Percentiles rank a stretch among this genome's conserved stretches.
Conservation (phyloP, 257 asterid genomes). For the Solanum pinnatisectum region DNA sequence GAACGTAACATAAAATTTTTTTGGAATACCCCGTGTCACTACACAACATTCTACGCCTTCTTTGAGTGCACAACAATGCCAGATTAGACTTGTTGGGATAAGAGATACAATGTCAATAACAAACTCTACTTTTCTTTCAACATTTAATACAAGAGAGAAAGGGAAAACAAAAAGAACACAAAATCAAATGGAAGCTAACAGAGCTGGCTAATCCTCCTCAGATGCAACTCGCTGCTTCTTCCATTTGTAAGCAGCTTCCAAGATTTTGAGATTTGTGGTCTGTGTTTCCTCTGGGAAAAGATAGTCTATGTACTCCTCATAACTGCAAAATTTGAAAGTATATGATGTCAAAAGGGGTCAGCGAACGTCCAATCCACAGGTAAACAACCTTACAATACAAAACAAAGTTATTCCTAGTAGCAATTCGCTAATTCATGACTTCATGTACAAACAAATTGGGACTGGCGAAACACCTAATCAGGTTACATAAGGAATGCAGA, state of each 20-base stretch:
- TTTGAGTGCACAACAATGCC: neutral
- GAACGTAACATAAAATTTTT: neutral
- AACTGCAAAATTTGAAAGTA: conserved; percentile 35
- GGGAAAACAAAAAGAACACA: neutral
- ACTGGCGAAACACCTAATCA: neutral
- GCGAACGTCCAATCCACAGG: neutral
- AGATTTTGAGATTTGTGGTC: conserved; percentile 57
- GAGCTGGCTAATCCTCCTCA: conserved; percentile 33
- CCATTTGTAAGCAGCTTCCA: conserved; percentile 94
- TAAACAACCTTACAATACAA: neutral
- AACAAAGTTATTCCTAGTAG: neutral
- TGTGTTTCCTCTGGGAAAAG: conserved; percentile 86
- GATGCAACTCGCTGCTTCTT: conserved; percentile 60
- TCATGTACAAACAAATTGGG: neutral
- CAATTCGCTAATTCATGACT: neutral
- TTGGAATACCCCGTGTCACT: neutral
- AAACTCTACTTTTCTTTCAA: neutral
- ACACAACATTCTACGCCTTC: neutral
- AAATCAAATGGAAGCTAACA: neutral
- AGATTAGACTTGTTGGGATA: neutral
- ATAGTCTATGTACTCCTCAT: conserved; percentile 83
- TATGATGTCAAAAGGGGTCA: neutral
- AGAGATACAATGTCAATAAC: neutral
- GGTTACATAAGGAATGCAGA: neutral
- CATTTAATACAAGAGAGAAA: neutral